Evolutionary conservation across 257 asterid genomes (phyloP).

Genomic region (Coffea eugenioides): DNA sequence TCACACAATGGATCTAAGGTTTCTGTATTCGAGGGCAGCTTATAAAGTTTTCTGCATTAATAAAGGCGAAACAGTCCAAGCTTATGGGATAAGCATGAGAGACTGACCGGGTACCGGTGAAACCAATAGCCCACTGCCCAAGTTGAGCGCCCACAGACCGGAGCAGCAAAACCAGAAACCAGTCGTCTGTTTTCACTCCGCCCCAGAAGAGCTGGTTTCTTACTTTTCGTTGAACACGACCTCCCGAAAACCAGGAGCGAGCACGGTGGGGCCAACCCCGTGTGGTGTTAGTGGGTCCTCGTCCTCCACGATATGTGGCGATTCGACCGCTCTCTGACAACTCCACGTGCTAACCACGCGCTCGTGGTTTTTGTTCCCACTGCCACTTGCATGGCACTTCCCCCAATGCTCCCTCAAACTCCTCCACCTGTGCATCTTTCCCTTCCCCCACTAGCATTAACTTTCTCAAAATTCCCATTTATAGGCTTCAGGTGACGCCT

Average conservation of each 20-base stretch:
- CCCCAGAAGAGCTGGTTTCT: slow-evolving; percentile 18
- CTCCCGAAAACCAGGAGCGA: slow-evolving; percentile 77
- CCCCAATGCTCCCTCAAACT: neutral
- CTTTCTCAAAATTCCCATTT: neutral
- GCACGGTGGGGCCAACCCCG: slow-evolving; percentile 25
- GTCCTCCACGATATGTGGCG: slow-evolving; percentile 62
- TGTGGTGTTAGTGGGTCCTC: slow-evolving; percentile 16
- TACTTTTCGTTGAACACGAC: slow-evolving; percentile 19
- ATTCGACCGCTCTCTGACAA: slow-evolving; percentile 79
- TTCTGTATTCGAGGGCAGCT: too few species aligned
- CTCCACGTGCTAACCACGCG: slow-evolving; percentile 52
- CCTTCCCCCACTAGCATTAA: neutral
- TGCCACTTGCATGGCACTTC: slow-evolving; percentile 29
- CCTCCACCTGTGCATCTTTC: slow-evolving; percentile 22
- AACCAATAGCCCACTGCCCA: slow-evolving; percentile 24
- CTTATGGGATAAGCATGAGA: slow-evolving; percentile 46
- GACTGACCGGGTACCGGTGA: slow-evolving; percentile 3
- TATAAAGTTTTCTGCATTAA: too few species aligned
- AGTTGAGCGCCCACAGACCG: slow-evolving; percentile 57
- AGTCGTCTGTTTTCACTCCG: slow-evolving; percentile 27
- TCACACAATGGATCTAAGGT: too few species aligned
- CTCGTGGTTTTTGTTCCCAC: slow-evolving; percentile 24
- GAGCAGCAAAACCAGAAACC: slow-evolving; percentile 48
- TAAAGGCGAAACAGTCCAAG: slow-evolving; percentile 21
- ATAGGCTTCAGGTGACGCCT: neutral